Evolutionary conservation across 2,329 filamentous ascomycete genomes (phyloP), one percentile per base, ranked within the genome.

Genomic region (Aspergillus ochraceoroseus): DNA sequence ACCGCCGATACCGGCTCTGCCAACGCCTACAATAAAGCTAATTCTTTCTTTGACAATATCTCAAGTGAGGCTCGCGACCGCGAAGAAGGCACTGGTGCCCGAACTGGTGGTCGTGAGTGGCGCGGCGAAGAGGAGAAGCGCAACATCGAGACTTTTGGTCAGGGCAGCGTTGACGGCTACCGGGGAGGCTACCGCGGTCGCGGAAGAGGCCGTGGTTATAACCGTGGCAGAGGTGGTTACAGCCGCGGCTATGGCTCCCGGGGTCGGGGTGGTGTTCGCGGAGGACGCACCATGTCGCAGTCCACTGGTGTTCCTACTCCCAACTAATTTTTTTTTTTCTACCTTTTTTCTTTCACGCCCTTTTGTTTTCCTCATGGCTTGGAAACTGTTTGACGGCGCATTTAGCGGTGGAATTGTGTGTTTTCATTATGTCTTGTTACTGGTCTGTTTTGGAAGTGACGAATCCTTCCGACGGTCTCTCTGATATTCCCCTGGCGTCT

Each of bases 41-140:
- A 72, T 3, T 95, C 87, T 1, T 98, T 98, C 74, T 98, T 98
- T 60, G 92, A 98, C 68, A 95, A 98, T 65, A 95, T 98, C 50
- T 94, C 87, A 1, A 94, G 87, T 52, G 92, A 98, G 62, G 77
- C 86, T 47, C 94, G 85, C 64, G 92, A 98, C 51, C 80, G 92
- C 29, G 81, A 86, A 36, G 86, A 90, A 47, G 82, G 81, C 26
- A 73, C 65, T 20, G 61, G 72, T 28, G 76, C 79, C 48, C 79
- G 80, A 61, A 74, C 80, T n/a, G 83, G 84, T 42, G 88, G 87
- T 20, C 80, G 85, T 32, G 87, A 94, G 63, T 94, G 92, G 80
- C 82, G 92, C 38, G 83, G 82, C 26, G 88, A 96, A 64, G 92
- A 96, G 63, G 86, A 94, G 62, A 87, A 83, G 64, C 88, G 87